Evolutionary conservation across 495 filamentous ascomycete species (phyloP), one percentile per base, ranked within the genome.

Genomic region (Xylaria flabelliformis): DNA sequence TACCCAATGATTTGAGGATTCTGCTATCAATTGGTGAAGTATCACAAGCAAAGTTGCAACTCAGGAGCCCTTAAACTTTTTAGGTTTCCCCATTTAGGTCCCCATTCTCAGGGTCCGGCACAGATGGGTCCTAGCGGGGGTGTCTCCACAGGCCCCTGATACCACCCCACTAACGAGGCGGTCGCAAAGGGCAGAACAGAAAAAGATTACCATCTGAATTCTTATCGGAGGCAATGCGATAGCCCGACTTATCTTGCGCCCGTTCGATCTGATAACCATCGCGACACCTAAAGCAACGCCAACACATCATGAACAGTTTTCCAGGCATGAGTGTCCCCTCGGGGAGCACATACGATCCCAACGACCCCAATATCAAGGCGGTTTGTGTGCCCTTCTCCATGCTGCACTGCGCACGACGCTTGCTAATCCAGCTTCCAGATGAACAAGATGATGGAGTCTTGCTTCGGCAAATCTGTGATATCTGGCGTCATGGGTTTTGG

Each of bases 401-500:
- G n/a, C 61, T 55, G 34, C 44, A 10, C 55, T 41, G 67, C 59
- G 17, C 19, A 64, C 36, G 9, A 4, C 26, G 56, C 51, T 72
- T 72, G 77, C 76, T 79, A 21, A 77, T 48, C 19, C 61, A 29
- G 19, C 51, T 36, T 68, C 74, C 72, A 94, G 94, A 92, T 97
- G 87, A 87, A 93, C 86, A 79, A 81, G 24, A 88, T 89, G 48
- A 97, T 97, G 93, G 95, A 98, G 80, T 95, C 91, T 7, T 98
- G 95, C 81, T 91, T 91, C 13, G 87, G 88, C 46, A 97, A 97
- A 78, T 93, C 93, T 15, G 91, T 87, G 67, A 88, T 98, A 61
- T 89, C 93, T 2, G 95, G 94, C 48, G 91, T 87, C 21, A 94
- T 94, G 85, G 95, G 95, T 13, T 97, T 97, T 77, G 95, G 89